Percentiles rank a stretch among this genome's conserved stretches.
Evolutionary conservation across 768 basidiomycete species (phyloP).

Genomic region (Galerina marginata): DNA sequence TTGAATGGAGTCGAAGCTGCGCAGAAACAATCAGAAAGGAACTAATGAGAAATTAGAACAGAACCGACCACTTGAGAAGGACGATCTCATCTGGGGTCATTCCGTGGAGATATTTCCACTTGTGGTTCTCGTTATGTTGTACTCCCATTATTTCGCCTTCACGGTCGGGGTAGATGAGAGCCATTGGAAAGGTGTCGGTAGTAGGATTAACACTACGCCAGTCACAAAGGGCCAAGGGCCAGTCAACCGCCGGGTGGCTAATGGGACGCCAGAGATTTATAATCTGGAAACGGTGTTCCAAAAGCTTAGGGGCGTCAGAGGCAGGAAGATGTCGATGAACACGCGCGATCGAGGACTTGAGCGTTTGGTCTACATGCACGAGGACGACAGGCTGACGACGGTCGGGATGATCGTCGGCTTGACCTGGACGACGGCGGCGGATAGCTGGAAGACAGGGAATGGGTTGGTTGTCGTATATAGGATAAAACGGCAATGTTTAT

Average conservation of each 20-base stretch:
- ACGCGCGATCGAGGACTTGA: constrained; percentile 45
- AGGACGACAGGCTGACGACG: constrained; percentile 51
- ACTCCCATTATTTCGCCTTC: constrained; percentile 59
- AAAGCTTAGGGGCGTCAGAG: constrained; percentile 46
- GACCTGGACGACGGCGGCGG: constrained; percentile 46
- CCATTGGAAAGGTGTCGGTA: constrained; percentile 47
- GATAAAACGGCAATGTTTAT: constrained; percentile 25
- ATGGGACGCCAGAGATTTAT: constrained; percentile 70
- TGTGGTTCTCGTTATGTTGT: constrained; percentile 48
- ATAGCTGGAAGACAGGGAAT: constrained; percentile 35
- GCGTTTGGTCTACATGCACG: constrained; percentile 60
- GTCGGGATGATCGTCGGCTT: constrained; percentile 37
- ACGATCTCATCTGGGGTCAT: constrained; percentile 46
- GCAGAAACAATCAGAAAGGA: not conserved
- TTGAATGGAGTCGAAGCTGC: constrained; percentile 37
- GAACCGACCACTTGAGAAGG: constrained; percentile 37
- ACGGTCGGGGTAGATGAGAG: constrained; percentile 51
- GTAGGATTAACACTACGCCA: constrained; percentile 47
- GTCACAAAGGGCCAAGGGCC: constrained; percentile 58
- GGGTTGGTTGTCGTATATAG: too few species aligned
- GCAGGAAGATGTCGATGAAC: constrained; percentile 57
- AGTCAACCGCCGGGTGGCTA: constrained; percentile 48
- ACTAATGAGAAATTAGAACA: not conserved
- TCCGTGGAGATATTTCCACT: constrained; percentile 53
- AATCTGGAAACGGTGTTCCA: constrained; percentile 58